A percentile compares a stretch with the other conserved stretches of the same genome.
Conservation (phyloP, 768 basidiomycete species). For the Agrocybe pediades region DNA sequence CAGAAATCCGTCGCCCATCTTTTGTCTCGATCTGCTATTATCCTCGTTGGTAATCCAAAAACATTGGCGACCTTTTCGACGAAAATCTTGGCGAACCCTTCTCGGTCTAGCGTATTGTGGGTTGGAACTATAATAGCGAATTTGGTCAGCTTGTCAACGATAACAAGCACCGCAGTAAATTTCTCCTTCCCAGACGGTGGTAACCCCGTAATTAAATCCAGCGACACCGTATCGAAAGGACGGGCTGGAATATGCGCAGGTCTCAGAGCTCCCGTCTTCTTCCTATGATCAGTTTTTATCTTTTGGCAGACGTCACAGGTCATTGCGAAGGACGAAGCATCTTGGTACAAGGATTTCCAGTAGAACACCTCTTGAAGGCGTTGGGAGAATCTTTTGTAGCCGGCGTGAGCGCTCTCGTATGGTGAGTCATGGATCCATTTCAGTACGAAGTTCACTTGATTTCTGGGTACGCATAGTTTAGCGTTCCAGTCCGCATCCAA, state of each 20-base stretch:
- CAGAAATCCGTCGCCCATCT: no score
- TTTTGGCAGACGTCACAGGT: slow-evolving; percentile 29
- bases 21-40: no score
- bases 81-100: slow-evolving; percentile 29
- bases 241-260: no score
- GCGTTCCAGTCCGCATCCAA: slow-evolving; percentile 21
- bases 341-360: slow-evolving; percentile 31
- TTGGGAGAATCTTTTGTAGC: slow-evolving; percentile 26
- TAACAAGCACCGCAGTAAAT: no score
- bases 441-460: slow-evolving; percentile 16
- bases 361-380: slow-evolving; percentile 24
- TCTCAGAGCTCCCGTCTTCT: no score
- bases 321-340: slow-evolving; percentile 11
- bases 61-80: no score
- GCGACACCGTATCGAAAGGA: no score
- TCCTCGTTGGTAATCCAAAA: no score
- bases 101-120: slow-evolving; percentile 12
- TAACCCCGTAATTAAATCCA: no score
- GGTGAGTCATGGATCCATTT: slow-evolving; percentile 24
- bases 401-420: slow-evolving; percentile 27
- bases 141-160: slow-evolving; percentile 27
- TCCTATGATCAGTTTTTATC: slow-evolving; percentile 17
- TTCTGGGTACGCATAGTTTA: slow-evolving; percentile 28
- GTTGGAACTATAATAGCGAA: slow-evolving; percentile 19
- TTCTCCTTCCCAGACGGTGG: no score